A percentile compares a stretch with the other conserved stretches of the same genome.
These are phyloP conservation scores for Flaveria trinervia DNA, from an alignment of 129 eudicot genomes.

Conservation along the genomic window DNA sequence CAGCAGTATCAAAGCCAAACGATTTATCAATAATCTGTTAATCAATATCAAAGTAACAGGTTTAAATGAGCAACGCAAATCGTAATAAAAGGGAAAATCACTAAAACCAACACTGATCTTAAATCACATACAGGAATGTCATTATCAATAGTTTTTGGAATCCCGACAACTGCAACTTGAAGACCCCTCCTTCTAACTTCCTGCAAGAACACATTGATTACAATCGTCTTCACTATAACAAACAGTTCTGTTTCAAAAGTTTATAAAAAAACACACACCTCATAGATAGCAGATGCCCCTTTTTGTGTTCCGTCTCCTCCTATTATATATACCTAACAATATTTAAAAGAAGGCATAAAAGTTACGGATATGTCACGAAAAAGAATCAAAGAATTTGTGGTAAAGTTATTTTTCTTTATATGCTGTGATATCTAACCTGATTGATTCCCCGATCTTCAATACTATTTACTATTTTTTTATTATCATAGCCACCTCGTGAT, in stretches of 20 bases:
- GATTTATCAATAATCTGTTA: conserved; percentile 85
- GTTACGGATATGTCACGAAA: neutral
- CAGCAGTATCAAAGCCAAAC: conserved; percentile 95
- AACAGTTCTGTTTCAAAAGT: neutral
- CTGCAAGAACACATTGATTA: conserved; percentile 38
- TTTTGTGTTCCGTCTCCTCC: conserved; percentile 99
- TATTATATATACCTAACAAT: conserved; percentile 73
- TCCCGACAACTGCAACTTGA: conserved; percentile 81
- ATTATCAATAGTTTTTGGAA: conserved; percentile 95
- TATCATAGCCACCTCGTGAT: conserved; percentile 92
- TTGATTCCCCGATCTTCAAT: conserved; percentile 97
- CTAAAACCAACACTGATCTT: conserved; percentile 2
- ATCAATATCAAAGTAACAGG: neutral
- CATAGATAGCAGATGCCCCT: conserved; percentile 82
- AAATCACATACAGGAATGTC: conserved; percentile 76
- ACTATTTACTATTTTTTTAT: conserved; percentile 79
- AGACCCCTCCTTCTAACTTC: conserved; percentile 88
- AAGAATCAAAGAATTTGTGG: neutral
- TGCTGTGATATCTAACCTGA: conserved; percentile 53
- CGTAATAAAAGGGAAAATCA: neutral
- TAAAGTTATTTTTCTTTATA: neutral
- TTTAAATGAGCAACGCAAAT: conserved; percentile 13
- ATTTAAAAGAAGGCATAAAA: neutral
- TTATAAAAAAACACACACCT: conserved; percentile 47
- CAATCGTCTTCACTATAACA: neutral